These are phyloP conservation scores for Digitaria exilis DNA, from an alignment of 202 grass and related monocot genomes.

Conservation along the genomic window DNA sequence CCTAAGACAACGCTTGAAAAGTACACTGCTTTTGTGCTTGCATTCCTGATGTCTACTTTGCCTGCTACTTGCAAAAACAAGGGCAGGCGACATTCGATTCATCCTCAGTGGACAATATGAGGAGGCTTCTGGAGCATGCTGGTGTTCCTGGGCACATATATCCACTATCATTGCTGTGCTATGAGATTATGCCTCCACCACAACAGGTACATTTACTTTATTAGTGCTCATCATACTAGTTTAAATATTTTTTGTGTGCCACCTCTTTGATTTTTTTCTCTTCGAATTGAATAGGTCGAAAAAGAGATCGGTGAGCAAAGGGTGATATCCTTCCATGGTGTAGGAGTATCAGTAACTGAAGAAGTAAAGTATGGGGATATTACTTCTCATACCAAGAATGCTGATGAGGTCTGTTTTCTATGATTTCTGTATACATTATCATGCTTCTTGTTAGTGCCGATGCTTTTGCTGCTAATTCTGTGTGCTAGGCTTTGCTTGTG, in stretches of 20 bases:
- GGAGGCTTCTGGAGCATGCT: constrained; percentile 91
- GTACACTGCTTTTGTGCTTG: constrained; percentile 7
- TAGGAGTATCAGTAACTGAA: constrained; percentile 75
- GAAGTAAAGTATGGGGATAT: constrained; percentile 73
- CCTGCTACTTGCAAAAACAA: constrained; percentile 51
- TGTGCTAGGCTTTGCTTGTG: constrained; percentile 3
- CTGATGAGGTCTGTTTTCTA: constrained; percentile 65
- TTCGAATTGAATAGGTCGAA: constrained; percentile 63
- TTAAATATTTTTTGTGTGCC: constrained; percentile 5
- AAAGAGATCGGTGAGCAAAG: constrained; percentile 97
- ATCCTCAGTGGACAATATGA: constrained; percentile 96
- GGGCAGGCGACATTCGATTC: constrained; percentile 86
- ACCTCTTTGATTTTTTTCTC: constrained; percentile 19
- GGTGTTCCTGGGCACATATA: constrained; percentile 83
- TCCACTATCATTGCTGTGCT: constrained; percentile 85
- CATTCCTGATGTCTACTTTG: constrained; percentile 29
- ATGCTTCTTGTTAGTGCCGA: constrained; percentile 24
- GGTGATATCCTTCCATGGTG: constrained; percentile 86
- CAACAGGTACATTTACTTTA: constrained; percentile 56
- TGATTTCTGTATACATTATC: constrained; percentile 22
- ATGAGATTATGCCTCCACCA: constrained; percentile 97
- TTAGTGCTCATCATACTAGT: constrained; percentile 23
- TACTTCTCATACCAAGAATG: constrained; percentile 52
- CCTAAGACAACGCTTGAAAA: constrained; percentile 23
- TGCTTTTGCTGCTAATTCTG: constrained; percentile 7